A percentile compares a stretch with the other conserved stretches of the same genome.
phyloP scores from a whole-genome alignment of 1,139 yeast genomes.

The Protomyces macrosporus region DNA sequence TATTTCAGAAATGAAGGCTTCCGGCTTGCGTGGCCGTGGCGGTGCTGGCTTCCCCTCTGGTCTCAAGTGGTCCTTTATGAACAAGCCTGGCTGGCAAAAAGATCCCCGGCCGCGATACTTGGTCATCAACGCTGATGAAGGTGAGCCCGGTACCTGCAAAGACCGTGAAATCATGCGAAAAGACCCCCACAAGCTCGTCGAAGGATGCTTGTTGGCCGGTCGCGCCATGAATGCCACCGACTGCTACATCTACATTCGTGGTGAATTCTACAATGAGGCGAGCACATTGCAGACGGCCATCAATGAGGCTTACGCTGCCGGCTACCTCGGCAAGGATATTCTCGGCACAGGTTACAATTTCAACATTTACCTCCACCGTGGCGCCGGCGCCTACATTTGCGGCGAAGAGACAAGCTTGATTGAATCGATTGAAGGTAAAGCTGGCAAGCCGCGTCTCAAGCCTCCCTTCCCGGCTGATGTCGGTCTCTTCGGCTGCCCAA shows the following conservation, averaged over 20 bases:
- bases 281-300: slow-evolving; percentile 67
- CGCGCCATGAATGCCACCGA: slow-evolving; percentile 92
- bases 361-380: slow-evolving; percentile 77
- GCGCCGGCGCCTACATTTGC: slow-evolving; percentile 87
- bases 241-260: slow-evolving; percentile 82
- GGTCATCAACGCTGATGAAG: slow-evolving; percentile 88
- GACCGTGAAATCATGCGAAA: slow-evolving; percentile 84
- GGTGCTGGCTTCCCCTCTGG: slow-evolving; percentile 94
- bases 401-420: slow-evolving; percentile 88
- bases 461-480: slow-evolving; percentile 95
- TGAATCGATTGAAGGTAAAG: slow-evolving; percentile 83
- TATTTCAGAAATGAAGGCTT: slow-evolving; percentile 59
- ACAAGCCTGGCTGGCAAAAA: slow-evolving; percentile 92
- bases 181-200: slow-evolving; percentile 84
- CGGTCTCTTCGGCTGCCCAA: slow-evolving; percentile 83
- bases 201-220: slow-evolving; percentile 81
- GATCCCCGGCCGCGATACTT: slow-evolving; percentile 78
- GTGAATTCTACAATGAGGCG: slow-evolving; percentile 80
- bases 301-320: slow-evolving; percentile 77
- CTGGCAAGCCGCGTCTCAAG: slow-evolving; percentile 86
- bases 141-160: slow-evolving; percentile 90
- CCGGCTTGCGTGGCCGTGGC: slow-evolving; percentile 85
- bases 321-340: slow-evolving; percentile 72
- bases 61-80: slow-evolving; percentile 86
- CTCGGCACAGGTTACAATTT: slow-evolving; percentile 82